Evolutionary conservation across 768 basidiomycete genomes (phyloP), one percentile per base, ranked within the genome.

Genomic region (Lyophyllum semitale): DNA sequence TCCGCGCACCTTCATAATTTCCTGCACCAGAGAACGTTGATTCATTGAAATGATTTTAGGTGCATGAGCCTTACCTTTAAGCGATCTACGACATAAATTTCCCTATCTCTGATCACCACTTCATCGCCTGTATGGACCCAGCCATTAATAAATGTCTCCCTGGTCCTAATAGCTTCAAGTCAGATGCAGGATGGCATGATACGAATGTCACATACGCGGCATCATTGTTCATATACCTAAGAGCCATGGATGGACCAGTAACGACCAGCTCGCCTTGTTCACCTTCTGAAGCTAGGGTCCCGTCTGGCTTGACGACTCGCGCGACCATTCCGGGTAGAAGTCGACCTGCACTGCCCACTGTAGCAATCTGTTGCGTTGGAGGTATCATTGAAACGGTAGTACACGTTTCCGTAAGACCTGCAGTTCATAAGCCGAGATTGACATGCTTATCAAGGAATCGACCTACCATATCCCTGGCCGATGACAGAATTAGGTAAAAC

Each of bases 111-210:
- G 57, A 88, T 81, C 63, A 90, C 77, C 35, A 89, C 88, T 66
- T 89, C 86, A 62, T 89, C 88, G 1, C 87, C 88, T 0, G 86
- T 89, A 30, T 78, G 80, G 23, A 88, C 80, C 87, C 87, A 85
- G 27, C 76, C 85, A 58, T 85, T 72, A 6, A 81, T 66, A 61
- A 88, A 88, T 1, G 86, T 83, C 62, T 87, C 84, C 45, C 78
- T 78, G 2, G 86, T 84, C 13, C 87, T 89, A 53, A 18, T 30
- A 32, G 29, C 20, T 26, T 17, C 48, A 27, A 26, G 26, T 53
- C 18, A 37, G 18, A 33, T 12, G 1, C 1, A 46, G 37, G 20
- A 45, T 23, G 9, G 26, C 6, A 40, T 3, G 4, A 27, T 33
- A 38, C 20, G 15, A 26, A 8, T 1, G 8, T 11, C 9, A 73